Conservation (phyloP, 306 rosid genomes). For the Parietaria judaica region DNA sequence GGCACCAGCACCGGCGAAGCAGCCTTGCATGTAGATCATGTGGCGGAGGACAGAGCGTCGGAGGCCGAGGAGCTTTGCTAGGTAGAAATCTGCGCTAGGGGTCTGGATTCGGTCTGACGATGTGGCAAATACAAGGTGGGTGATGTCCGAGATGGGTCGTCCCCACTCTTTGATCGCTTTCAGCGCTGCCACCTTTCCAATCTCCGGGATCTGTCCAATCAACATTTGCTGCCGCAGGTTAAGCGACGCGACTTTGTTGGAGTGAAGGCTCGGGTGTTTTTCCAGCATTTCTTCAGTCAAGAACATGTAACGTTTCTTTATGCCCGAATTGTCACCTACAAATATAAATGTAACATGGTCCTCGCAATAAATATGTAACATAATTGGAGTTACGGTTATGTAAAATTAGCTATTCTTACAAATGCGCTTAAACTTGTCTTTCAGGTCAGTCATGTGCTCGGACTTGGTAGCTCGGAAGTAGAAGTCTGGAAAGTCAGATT, state of each 20-base stretch:
- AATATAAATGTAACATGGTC: too few species aligned
- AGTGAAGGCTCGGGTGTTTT: conserved; percentile 9
- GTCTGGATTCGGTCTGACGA: conserved; percentile 19
- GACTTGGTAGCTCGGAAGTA: conserved; percentile 26
- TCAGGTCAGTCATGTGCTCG: conserved; percentile 23
- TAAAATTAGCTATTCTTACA: too few species aligned
- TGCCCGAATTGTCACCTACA: neutral
- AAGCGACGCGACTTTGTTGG: conserved; percentile 12
- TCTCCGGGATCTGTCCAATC: conserved; percentile 9
- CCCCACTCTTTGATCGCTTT: too few species aligned
- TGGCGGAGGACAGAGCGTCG: too few species aligned
- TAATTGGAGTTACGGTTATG: neutral
- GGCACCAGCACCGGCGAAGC: conserved; percentile 13
- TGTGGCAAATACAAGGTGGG: too few species aligned
- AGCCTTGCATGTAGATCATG: too few species aligned
- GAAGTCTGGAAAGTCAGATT: conserved; percentile 21
- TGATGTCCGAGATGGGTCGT: too few species aligned
- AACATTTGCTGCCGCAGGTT: conserved; percentile 11
- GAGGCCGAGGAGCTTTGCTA: too few species aligned
- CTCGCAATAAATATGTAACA: too few species aligned
- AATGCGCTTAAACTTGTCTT: conserved; percentile 32
- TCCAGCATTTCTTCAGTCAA: conserved; percentile 10
- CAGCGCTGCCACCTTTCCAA: too few species aligned
- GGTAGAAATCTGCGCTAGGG: too few species aligned
- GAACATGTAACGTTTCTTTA: conserved; percentile 11